Evolutionary conservation across 371 early-diverging fungal species (phyloP), one percentile per base, ranked within the genome.

Genomic region (Umbelopsis sp.): DNA sequence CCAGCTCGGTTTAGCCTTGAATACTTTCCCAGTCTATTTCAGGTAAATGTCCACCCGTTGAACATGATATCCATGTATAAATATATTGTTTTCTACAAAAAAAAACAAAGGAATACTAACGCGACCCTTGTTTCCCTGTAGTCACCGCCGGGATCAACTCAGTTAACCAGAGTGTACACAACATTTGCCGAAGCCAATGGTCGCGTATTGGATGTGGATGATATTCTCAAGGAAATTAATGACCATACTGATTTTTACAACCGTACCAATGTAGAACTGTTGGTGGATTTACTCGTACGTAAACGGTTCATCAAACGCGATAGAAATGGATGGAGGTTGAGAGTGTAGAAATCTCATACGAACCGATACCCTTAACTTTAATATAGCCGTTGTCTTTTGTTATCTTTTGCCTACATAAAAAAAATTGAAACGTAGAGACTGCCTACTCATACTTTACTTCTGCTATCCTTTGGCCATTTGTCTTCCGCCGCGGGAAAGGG

Each of bases 61-160:
- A n/a, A n/a, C 11, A 53, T 16, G 5, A 16, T 29, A 44, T 68
- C 22, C 22, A 22, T 22, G 22, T 22, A 22, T 22, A 22, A 22
- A 22, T 22, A 22, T 22, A 22, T 22, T 22, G 22, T 22, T 22
- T 22, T 22, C 22, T 22, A 22, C 22, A 29, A 29, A 29, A 29
- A 29, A 4, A 29, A 29, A 22, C 22, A 22, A 29, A 29, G 4
- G 29, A 1, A 29, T 29, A 29, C 29, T 29, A 29, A 29, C 29
- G 29, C 29, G 29, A 29, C 29, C 4, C 29, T 29, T 32, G 14
- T 38, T 63, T 44, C 32, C 45, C 8, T 32, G 20, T 25, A 69
- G 69, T 44, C 44, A 10, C 80, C 82, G 18, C 82, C 82, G 9
- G 75, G 68, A 24, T 82, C 82, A 7, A 72, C 70, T 1, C 71